Conservation (phyloP, 2,329 filamentous ascomycete species). For the Epichloe festucae region DNA sequence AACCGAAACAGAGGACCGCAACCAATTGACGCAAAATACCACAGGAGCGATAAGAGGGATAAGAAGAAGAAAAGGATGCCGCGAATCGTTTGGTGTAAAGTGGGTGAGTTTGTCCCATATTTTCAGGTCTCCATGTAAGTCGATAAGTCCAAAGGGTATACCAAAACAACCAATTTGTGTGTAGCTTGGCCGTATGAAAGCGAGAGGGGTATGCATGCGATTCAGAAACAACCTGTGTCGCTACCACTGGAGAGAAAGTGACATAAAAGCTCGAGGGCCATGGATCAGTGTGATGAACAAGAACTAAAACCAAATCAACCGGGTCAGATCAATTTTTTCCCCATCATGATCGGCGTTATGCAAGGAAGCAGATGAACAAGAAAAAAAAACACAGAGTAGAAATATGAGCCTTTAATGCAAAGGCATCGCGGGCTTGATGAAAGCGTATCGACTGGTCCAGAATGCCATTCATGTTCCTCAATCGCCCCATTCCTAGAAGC, state of each 20-base stretch:
- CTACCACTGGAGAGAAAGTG: neutral
- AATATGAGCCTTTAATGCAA: neutral
- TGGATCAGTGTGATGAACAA: neutral
- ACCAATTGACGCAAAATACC: no score
- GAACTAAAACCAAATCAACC: neutral
- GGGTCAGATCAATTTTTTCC: neutral
- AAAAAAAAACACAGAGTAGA: neutral
- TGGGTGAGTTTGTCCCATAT: neutral
- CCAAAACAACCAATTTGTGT: constrained; percentile 10
- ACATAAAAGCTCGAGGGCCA: neutral
- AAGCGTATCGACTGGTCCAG: constrained; percentile 3
- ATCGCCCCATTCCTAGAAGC: constrained; percentile 28
- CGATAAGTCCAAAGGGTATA: constrained; percentile 14
- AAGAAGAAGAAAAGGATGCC: neutral
- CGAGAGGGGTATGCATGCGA: neutral
- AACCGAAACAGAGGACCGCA: neutral
- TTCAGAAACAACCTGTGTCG: neutral
- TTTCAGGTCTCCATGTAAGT: constrained; percentile 1
- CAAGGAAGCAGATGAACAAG: constrained; percentile 1
- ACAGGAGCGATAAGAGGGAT: neutral
- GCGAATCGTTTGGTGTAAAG: neutral
- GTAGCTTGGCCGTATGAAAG: neutral
- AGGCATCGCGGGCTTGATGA: constrained; percentile 3
- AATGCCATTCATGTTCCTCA: neutral
- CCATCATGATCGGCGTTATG: constrained; percentile 2